phyloP scores from a whole-genome alignment of 208 protist species.

The Zelonia costaricensis region DNA sequence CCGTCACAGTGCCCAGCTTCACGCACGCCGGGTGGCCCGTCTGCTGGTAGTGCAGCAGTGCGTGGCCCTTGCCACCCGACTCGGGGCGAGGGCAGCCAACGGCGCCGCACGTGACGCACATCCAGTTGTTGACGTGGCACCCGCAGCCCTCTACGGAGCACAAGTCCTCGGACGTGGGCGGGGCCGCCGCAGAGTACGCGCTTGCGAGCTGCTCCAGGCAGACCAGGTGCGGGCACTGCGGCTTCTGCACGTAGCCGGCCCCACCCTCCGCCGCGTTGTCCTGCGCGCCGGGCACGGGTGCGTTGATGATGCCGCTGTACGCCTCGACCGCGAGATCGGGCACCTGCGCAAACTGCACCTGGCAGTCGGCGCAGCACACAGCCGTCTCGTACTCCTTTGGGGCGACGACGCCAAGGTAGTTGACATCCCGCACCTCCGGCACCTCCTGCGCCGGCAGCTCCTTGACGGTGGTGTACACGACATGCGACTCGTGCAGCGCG shows the following conservation, averaged over 20 bases:
- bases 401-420: conserved; percentile 61
- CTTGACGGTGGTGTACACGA: conserved; percentile 75
- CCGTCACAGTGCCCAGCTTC: conserved; percentile 97
- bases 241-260: conserved; percentile 31
- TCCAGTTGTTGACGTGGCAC: conserved; percentile 94
- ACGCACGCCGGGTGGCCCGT: conserved; percentile 92
- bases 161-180: conserved; percentile 44
- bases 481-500: conserved; percentile 41
- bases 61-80: conserved; percentile 95
- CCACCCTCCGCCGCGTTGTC: conserved; percentile 26
- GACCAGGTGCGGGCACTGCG: conserved; percentile 78
- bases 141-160: conserved; percentile 75
- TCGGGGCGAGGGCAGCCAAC: conserved; percentile 94
- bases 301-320: conserved; percentile 59
- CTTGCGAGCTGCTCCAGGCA: conserved; percentile 75
- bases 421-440: conserved; percentile 47
- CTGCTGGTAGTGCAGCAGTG: conserved; percentile 85
- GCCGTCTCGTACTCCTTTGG: conserved; percentile 70
- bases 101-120: conserved; percentile 94
- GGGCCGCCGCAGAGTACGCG: conserved; percentile 40
- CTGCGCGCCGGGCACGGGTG: conserved; percentile 60
- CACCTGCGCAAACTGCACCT: conserved; percentile 38
- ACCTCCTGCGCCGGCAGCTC: conserved; percentile 59
- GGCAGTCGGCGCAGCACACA: conserved; percentile 63
- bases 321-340: conserved; percentile 53